Evolutionary conservation across 768 basidiomycete genomes (phyloP), one percentile per base, ranked within the genome.

Genomic region (Hygrophorus pudorinus): DNA sequence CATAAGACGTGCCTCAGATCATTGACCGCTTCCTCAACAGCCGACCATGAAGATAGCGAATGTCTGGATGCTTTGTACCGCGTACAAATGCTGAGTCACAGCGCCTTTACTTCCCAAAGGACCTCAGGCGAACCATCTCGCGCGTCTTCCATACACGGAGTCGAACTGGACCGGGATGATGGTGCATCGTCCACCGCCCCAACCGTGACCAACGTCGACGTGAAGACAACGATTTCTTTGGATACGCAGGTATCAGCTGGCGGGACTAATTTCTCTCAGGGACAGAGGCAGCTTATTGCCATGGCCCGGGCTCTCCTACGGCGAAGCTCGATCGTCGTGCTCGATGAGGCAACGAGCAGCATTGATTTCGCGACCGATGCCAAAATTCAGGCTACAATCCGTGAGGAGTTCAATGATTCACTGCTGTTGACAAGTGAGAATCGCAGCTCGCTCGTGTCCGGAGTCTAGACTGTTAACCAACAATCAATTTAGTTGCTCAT

Each of bases 211-310:
- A 78, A 81, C 17, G 56, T 70, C 2, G 83, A 85, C 16, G 43
- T 54, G 24, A 82, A 75, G 55, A 70, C 68, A 1, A 65, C 66
- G 0, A 65, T 93, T 21, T 70, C 76, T 0, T 69, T 94, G 3
- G 78, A 86, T 14, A 86, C 83, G 0, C 78, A 83, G 48, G 83
- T 94, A 7, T 87, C 87, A 0, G 72, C 86, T 1, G 90, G 90
- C 0, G 91, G 91, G 0, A 71, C 79, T 24, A 94, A 96, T 65
- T 93, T 96, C 61, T 92, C 87, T 1, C 87, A 91, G 47, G 92
- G 93, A 8, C 91, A 97, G 57, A 62, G 90, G 8, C 92, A 97
- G 54, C 65, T 90, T 12, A 84, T 91, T 42, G 82, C 86, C 1
- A 83, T 90, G 82, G 88, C 87, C 0, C 73, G 88, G 4, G 86